A percentile compares a stretch with the other conserved stretches of the same genome.
phyloP scores from a whole-genome alignment of 306 rosid species.

The Quercus berberidifolia region DNA sequence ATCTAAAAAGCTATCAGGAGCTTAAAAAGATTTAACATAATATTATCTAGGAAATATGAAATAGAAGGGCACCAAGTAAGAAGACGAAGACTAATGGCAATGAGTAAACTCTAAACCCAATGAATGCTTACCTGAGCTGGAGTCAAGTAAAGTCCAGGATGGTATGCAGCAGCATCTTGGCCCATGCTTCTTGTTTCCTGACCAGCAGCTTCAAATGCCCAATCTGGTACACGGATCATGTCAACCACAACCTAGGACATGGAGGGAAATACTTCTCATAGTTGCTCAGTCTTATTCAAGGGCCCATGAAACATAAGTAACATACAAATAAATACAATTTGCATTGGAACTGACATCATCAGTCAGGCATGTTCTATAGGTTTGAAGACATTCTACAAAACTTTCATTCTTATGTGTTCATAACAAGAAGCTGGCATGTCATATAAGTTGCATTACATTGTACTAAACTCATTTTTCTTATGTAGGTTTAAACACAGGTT shows the following conservation, averaged over 20 bases:
- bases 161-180: slow-evolving; percentile 89
- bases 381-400: not conserved
- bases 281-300: slow-evolving; percentile 2
- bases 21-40: not conserved
- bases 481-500: not conserved
- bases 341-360: not conserved
- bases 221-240: slow-evolving; percentile 97
- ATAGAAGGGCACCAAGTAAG: not conserved
- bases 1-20: not conserved
- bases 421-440: not conserved
- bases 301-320: slow-evolving; percentile 12
- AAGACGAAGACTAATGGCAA: not conserved
- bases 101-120: not conserved
- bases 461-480: not conserved
- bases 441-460: not conserved
- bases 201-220: slow-evolving; percentile 99
- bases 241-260: slow-evolving; percentile 76
- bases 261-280: slow-evolving; percentile 18
- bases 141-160: slow-evolving; percentile 93
- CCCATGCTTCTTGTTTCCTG: slow-evolving; percentile 93
- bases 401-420: not conserved
- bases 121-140: slow-evolving; percentile 77
- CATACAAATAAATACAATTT: not conserved
- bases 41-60: not conserved
- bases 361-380: not conserved